phyloP scores from a whole-genome alignment of 2,329 filamentous ascomycete species.

The Camillea tinctor region DNA sequence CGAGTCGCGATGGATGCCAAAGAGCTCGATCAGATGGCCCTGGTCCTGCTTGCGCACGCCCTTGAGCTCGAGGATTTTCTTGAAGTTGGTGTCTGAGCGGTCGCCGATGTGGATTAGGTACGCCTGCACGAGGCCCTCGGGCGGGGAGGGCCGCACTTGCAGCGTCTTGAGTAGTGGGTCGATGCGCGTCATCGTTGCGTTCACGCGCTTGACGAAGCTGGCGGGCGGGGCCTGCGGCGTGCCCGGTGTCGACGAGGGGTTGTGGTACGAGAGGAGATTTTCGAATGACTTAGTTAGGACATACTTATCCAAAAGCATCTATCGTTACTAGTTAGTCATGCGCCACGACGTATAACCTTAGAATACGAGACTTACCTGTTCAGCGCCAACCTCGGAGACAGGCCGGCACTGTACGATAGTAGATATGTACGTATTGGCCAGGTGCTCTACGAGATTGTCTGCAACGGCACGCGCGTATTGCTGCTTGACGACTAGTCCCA shows the following conservation, averaged over 20 bases:
- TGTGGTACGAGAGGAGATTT: constrained; percentile 65
- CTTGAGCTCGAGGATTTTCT: constrained; percentile 93
- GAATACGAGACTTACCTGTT: constrained; percentile 60
- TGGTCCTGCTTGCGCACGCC: constrained; percentile 86
- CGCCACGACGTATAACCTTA: not conserved
- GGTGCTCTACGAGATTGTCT: constrained; percentile 88
- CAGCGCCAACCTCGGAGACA: constrained; percentile 89
- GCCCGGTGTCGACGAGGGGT: constrained; percentile 38
- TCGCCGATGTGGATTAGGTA: constrained; percentile 97
- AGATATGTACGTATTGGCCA: constrained; percentile 75
- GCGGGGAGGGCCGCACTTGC: constrained; percentile 86
- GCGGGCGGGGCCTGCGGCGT: constrained; percentile 42
- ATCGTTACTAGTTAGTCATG: constrained; percentile 24
- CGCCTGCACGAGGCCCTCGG: constrained; percentile 92
- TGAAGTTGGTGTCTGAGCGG: constrained; percentile 90
- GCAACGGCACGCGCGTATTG: constrained; percentile 94
- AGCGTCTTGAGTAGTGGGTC: constrained; percentile 94
- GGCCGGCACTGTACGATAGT: constrained; percentile 88
- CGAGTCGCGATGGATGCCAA: constrained; percentile 72
- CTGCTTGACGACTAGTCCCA: constrained; percentile 78
- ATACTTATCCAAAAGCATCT: constrained; percentile 97
- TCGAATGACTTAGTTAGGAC: constrained; percentile 78
- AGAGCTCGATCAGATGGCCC: constrained; percentile 79
- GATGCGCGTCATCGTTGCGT: constrained; percentile 78
- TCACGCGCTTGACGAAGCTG: constrained; percentile 83